Conservation (phyloP, 2,329 filamentous ascomycete genomes). For the Penicillium sp. region DNA sequence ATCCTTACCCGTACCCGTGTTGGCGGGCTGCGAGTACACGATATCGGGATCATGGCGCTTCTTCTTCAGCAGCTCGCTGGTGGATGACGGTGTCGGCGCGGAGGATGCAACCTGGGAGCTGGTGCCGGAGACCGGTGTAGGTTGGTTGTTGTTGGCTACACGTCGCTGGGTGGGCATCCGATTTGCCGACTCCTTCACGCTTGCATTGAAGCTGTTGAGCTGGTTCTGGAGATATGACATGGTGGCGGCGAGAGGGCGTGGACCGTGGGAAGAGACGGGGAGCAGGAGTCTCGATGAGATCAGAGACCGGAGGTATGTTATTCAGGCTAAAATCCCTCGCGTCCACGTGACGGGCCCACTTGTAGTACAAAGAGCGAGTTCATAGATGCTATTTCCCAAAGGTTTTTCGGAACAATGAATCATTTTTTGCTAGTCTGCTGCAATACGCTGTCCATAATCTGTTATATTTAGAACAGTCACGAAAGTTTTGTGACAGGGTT, state of each 20-base stretch:
- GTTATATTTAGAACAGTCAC: too few relatives aligned
- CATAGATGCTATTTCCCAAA: background rate
- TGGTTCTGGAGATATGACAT: slow-evolving; percentile 70
- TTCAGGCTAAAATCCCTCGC: background rate
- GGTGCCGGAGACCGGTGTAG: slow-evolving; percentile 56
- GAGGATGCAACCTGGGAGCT: slow-evolving; percentile 52
- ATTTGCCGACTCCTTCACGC: slow-evolving; percentile 63
- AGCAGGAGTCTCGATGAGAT: background rate
- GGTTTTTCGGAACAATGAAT: background rate
- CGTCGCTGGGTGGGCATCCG: slow-evolving; percentile 59
- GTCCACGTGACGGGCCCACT: background rate
- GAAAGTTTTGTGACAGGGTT: too few relatives aligned
- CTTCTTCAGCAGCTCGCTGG: slow-evolving; percentile 51
- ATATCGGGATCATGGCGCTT: slow-evolving; percentile 60
- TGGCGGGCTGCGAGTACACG: slow-evolving; percentile 74
- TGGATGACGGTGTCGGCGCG: slow-evolving; percentile 33
- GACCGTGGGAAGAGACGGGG: background rate
- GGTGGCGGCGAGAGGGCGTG: slow-evolving; percentile 23
- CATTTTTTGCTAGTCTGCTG: too few relatives aligned
- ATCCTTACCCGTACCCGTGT: slow-evolving; percentile 74
- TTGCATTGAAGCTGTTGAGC: slow-evolving; percentile 63
- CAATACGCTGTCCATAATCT: too few relatives aligned
- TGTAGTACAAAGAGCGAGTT: slow-evolving; percentile 1
- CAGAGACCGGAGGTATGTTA: background rate
- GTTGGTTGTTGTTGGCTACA: slow-evolving; percentile 52